A percentile compares a stretch with the other conserved stretches of the same genome.
These are phyloP conservation scores for Paragyromitra xinjiangensis DNA, from an alignment of 495 filamentous ascomycete species.

Conservation along the genomic window DNA sequence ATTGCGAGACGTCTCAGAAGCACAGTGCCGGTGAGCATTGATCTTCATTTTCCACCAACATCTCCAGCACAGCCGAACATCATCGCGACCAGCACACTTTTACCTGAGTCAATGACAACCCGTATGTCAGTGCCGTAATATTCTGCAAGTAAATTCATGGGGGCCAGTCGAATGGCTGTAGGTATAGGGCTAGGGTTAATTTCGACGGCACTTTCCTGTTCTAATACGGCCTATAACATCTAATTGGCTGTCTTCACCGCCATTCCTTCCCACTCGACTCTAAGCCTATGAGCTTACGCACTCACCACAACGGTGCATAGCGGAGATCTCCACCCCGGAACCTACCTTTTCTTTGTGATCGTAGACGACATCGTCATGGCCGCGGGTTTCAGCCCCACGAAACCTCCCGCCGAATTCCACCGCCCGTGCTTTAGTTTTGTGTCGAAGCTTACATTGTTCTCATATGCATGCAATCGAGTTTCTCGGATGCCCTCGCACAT, in stretches of 20 bases:
- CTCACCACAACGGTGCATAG: background rate
- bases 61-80: background rate
- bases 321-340: constrained; percentile 9
- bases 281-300: background rate
- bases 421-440: background rate
- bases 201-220: background rate
- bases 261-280: background rate
- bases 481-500: background rate
- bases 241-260: background rate
- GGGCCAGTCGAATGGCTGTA: background rate
- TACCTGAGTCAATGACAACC: background rate
- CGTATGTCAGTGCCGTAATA: background rate
- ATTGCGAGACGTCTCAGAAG: background rate
- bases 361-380: background rate
- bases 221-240: background rate
- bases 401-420: background rate
- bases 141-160: background rate
- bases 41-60: background rate
- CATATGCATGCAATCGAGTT: constrained; percentile 11
- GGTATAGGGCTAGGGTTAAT: background rate
- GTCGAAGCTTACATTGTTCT: constrained; percentile 18
- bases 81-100: background rate
- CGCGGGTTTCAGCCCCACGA: constrained; percentile 7
- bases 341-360: background rate
- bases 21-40: background rate